These are phyloP conservation scores for Fusarium foetens DNA, from an alignment of 2,329 filamentous ascomycete genomes.

Conservation along the genomic window DNA sequence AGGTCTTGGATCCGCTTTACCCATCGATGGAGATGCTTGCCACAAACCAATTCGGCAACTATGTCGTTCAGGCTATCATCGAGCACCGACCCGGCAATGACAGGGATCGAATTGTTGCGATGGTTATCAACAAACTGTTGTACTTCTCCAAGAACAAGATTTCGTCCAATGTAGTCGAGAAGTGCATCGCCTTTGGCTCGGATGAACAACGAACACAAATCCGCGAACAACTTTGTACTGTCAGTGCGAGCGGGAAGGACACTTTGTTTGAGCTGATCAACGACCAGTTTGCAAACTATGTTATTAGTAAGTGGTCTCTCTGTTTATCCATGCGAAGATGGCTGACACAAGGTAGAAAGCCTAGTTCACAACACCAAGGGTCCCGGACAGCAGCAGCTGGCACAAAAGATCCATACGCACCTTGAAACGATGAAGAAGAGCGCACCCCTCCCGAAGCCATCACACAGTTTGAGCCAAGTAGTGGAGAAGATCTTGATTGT, in stretches of 20 bases:
- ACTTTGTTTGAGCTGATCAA: conserved; percentile 83
- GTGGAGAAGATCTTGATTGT: neutral
- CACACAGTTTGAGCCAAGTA: neutral
- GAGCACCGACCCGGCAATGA: conserved; percentile 78
- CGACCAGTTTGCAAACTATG: conserved; percentile 95
- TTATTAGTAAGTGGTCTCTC: conserved; percentile 80
- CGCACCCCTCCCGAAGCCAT: conserved; percentile 65
- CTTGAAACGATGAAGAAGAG: conserved; percentile 62
- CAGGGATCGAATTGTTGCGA: conserved; percentile 74
- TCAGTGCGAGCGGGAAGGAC: conserved; percentile 72
- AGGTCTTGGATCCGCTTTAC: conserved; percentile 83
- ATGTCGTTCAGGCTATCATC: conserved; percentile 94
- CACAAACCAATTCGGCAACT: conserved; percentile 92
- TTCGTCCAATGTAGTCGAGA: conserved; percentile 97
- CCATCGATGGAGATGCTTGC: conserved; percentile 77
- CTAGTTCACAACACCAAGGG: conserved; percentile 70
- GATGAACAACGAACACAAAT: conserved; percentile 76
- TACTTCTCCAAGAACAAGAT: conserved; percentile 92
- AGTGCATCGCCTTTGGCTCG: conserved; percentile 80
- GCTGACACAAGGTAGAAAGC: conserved; percentile 71
- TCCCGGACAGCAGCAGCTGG: conserved; percentile 66
- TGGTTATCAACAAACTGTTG: conserved; percentile 78
- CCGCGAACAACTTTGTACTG: conserved; percentile 68
- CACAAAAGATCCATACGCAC: conserved; percentile 69
- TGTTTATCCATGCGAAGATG: neutral